Base-by-base conservation (phyloP, 768 basidiomycete genomes). In the Arthromyces matolae region DNA sequence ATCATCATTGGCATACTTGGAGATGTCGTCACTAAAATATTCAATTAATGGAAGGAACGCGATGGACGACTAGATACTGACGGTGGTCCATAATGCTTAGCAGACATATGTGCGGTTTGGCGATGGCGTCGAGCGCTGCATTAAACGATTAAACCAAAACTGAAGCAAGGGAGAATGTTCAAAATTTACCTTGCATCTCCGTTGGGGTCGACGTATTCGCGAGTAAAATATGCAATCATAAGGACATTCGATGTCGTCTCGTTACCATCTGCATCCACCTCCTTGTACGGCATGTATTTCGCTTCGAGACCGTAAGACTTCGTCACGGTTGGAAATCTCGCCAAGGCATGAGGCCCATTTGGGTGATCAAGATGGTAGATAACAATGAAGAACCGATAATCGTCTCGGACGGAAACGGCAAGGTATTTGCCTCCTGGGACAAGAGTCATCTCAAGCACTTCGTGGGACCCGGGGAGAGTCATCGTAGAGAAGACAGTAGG, bases 341-440 rank as follows among this genome's bases (percentile, higher is more conserved):
- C 79, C 52, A 85, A 52, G 1, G 76, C 61, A 10, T 64, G 72
- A 44, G 57, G 71, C 42, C 67, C 76, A 45, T 66, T 56, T 20
- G 71, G 73, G 49, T 83, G 75, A 59, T 86, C 84, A 47, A 86
- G 65, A 16, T 71, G 69, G 51, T 73, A 85, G 1, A 86, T 62
- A 10, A 72, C 61, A 23, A 88, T 60, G 35, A 71, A 76, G 57
- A 77, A 83, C 29, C 71, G 70, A 27, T 65, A 67, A 43, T 66
- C 68, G 56, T 81, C 77, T 52, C 67, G 70, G 4, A 78, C 75
- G 8, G 83, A 85, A 1, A 81, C 80, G 28, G 85, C 65, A 52
- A 86, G 75, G 52, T 82, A 83, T 54, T 80, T 83, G 16, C 85
- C 84, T 1, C 84, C 85, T 6, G 84, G 80, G 8, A 86, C 70